Base-by-base conservation (phyloP, 2,329 filamentous ascomycete genomes). In the Stemphylium vesicarium region DNA sequence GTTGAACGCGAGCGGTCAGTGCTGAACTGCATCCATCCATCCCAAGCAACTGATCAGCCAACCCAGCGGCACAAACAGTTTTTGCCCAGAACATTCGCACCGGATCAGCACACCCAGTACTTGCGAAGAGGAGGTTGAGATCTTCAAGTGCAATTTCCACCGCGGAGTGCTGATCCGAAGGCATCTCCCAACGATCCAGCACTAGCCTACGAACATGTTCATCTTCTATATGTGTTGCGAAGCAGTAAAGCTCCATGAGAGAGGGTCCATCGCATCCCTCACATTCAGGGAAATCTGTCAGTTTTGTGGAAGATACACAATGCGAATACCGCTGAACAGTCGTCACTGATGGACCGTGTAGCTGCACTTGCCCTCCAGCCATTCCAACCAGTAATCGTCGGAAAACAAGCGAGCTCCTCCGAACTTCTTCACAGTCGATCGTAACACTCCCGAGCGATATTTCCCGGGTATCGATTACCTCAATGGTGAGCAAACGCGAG, bases 121-220 rank as follows among this genome's bases (percentile, higher is more conserved):
- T 36, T 9, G 50, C 35, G 31, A 55, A 55, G 15, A 55, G 40
- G 15, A 50, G 31, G 15, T 51, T 55, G 7, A 55, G 47, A 6
- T 40, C 41, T 13, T 50, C 36, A 31, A 51, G 20, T 18, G n/a
- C 36, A 16, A 45, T 4, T 22, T 50, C 29, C 4, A 55, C 15
- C 15, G 50, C 40, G 18, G 31, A 31, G 8, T 36, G 40, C 12
- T 35, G 32, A 9, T 31, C 35, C 3, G 29, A 32, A 3, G 41
- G 29, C 37, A 26, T 10, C 12, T 11, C 29, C 52, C 52, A 55
- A 8, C 9, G 40, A 31, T 39, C 29, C 11, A 55, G 16, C 32
- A 50, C 39, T 12, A 44, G 29, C 8, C 35, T 15, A 8, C 47
- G 24, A 15, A 51, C 29, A 22, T 29, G 29, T 11, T 41, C 47